Evolutionary conservation across 345 rosid genomes (phyloP).

Genomic region (Acer saccharum): DNA sequence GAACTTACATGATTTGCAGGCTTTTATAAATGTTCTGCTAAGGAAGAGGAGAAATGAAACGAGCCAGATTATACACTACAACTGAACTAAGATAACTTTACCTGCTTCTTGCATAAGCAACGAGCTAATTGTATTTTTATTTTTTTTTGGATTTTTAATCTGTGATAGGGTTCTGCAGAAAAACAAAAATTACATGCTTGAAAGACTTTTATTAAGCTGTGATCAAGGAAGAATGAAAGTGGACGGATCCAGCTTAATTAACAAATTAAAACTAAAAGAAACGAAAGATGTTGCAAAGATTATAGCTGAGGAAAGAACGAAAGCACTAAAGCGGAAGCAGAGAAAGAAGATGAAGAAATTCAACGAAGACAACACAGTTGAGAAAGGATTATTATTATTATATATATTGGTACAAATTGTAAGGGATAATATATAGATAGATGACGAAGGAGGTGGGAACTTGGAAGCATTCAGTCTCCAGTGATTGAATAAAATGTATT

Average conservation of each 20-base stretch:
- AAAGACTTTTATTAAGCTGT: constrained; percentile 26
- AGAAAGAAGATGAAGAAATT: not conserved
- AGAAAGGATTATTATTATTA: not conserved
- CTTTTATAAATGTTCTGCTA: constrained; percentile 57
- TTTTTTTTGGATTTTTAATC: constrained; percentile 5
- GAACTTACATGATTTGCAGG: constrained; percentile 52
- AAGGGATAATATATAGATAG: too few species aligned
- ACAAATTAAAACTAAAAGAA: not conserved
- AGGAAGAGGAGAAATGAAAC: constrained; percentile 32
- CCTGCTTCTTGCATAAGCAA: constrained; percentile 16
- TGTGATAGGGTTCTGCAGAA: not conserved
- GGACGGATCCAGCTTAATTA: constrained; percentile 31
- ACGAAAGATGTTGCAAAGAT: not conserved
- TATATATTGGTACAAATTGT: too few species aligned
- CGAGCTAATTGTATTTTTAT: not conserved
- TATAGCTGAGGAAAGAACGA: not conserved
- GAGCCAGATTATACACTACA: constrained; percentile 37
- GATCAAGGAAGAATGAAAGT: constrained; percentile 24
- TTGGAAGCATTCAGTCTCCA: too few species aligned
- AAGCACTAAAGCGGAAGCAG: not conserved
- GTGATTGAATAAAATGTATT: constrained; percentile 5
- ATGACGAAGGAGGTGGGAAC: not conserved
- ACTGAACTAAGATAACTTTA: not conserved
- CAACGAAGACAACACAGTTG: not conserved
- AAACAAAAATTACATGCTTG: constrained; percentile 28